phyloP scores from a whole-genome alignment of 108 stramenopile genomes.

The Licmophora abbreviata region DNA sequence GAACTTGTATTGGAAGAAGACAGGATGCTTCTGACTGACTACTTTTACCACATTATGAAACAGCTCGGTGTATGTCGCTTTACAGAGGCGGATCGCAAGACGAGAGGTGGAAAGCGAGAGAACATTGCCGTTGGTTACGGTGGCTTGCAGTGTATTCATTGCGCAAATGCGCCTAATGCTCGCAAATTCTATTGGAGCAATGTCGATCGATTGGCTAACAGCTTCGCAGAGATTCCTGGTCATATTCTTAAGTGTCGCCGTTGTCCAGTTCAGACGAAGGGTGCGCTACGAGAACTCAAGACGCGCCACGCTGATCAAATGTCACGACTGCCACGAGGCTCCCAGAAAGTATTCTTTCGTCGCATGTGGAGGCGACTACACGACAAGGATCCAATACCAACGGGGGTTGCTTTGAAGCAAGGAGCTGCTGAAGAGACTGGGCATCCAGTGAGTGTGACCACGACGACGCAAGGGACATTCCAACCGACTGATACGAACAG shows the following conservation, averaged over 20 bases:
- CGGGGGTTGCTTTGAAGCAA: neutral
- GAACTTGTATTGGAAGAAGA: constrained; percentile 42
- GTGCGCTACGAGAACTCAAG: constrained; percentile 66
- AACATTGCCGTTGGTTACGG: constrained; percentile 77
- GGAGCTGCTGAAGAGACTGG: neutral
- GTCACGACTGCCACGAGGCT: constrained; percentile 67
- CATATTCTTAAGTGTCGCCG: constrained; percentile 76
- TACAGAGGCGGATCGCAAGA: constrained; percentile 77
- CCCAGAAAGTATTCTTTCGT: constrained; percentile 84
- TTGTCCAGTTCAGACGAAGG: constrained; percentile 57
- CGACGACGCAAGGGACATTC: neutral
- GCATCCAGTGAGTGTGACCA: neutral
- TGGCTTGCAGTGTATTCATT: constrained; percentile 81
- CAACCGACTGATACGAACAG: neutral
- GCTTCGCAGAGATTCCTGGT: constrained; percentile 85
- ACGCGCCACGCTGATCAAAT: constrained; percentile 67
- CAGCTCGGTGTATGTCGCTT: constrained; percentile 77
- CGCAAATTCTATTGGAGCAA: constrained; percentile 89
- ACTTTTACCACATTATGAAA: constrained; percentile 81
- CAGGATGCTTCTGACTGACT: constrained; percentile 68
- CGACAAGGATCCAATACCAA: constrained; percentile 10
- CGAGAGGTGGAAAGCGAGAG: constrained; percentile 85
- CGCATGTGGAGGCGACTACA: constrained; percentile 85
- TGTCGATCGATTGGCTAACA: constrained; percentile 80
- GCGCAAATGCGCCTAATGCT: constrained; percentile 41